A percentile compares a stretch with the other conserved stretches of the same genome.
These are phyloP conservation scores for Penium margaritaceum DNA, from an alignment of 139 green algal species.

Conservation along the genomic window DNA sequence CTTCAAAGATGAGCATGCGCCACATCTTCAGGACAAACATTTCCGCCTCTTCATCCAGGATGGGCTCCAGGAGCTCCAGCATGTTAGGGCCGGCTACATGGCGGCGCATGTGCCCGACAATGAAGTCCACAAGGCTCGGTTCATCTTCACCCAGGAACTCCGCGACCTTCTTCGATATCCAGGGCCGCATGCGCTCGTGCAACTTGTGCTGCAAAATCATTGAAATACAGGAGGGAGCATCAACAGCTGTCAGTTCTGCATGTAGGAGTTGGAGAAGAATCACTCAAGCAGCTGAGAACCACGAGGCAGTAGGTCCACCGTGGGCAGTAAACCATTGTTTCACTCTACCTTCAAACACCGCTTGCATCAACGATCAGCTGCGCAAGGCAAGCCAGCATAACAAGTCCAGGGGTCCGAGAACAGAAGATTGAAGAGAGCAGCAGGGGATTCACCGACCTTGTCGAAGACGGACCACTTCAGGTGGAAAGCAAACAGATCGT, in stretches of 20 bases:
- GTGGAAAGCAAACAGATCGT: slow-evolving; percentile 61
- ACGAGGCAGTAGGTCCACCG: too few relatives aligned
- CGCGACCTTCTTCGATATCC: slow-evolving; percentile 71
- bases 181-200: slow-evolving; percentile 44
- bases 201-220: too few relatives aligned
- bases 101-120: slow-evolving; percentile 59
- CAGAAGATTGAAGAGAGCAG: neutral
- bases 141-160: slow-evolving; percentile 67
- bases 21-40: slow-evolving; percentile 85
- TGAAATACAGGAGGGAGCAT: too few relatives aligned
- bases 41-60: slow-evolving; percentile 75
- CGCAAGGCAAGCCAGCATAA: too few relatives aligned
- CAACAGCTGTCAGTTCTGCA: too few relatives aligned
- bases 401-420: too few relatives aligned
- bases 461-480: slow-evolving; percentile 74
- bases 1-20: slow-evolving; percentile 80
- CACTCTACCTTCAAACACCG: too few relatives aligned
- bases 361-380: too few relatives aligned
- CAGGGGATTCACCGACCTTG: slow-evolving; percentile 37
- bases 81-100: slow-evolving; percentile 46
- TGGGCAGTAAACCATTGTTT: too few relatives aligned
- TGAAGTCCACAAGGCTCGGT: slow-evolving; percentile 60
- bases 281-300: too few relatives aligned
- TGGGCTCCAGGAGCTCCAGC: slow-evolving; percentile 59
- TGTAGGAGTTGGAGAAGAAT: too few relatives aligned